These are phyloP conservation scores for Heterobasidion occidentale DNA, from an alignment of 1,284 basidiomycete genomes.

Conservation along the genomic window DNA sequence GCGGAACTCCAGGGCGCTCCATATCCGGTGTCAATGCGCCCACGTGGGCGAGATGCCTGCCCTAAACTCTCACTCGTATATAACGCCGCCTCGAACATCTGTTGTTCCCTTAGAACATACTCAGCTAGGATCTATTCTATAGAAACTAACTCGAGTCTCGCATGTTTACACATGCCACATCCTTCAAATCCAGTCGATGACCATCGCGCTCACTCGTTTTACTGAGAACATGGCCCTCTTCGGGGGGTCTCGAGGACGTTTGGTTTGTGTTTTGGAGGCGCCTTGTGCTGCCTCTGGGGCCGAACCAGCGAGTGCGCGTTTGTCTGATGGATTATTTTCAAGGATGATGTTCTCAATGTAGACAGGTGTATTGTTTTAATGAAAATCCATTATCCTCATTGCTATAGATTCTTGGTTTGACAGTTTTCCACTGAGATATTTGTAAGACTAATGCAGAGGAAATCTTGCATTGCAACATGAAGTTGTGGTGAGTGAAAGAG, in stretches of 20 bases:
- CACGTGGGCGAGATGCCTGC: conserved; percentile 1
- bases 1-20: neutral
- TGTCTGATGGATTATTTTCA: conserved; percentile 53
- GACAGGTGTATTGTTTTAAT: neutral
- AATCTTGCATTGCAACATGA: too few species aligned
- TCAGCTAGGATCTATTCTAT: conserved; percentile 85
- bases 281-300: conserved; percentile 24
- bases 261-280: conserved; percentile 32
- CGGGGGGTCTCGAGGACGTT: conserved; percentile 68
- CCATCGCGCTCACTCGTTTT: conserved; percentile 58
- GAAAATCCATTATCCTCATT: neutral
- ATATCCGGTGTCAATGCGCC: neutral
- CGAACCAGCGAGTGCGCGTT: conserved; percentile 36
- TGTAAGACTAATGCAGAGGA: too few species aligned
- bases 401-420: neutral
- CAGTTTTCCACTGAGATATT: neutral
- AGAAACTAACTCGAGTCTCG: conserved; percentile 85
- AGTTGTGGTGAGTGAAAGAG: too few species aligned
- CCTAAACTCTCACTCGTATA: conserved; percentile 29
- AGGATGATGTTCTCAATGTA: neutral
- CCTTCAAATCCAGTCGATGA: conserved; percentile 79
- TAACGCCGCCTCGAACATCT: conserved; percentile 15
- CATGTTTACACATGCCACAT: conserved; percentile 81
- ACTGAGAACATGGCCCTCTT: conserved; percentile 62
- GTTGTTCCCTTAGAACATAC: conserved; percentile 65